These are phyloP conservation scores for Symbiodinium pilosum DNA, from an alignment of 73 alveolate genomes.

Conservation along the genomic window DNA sequence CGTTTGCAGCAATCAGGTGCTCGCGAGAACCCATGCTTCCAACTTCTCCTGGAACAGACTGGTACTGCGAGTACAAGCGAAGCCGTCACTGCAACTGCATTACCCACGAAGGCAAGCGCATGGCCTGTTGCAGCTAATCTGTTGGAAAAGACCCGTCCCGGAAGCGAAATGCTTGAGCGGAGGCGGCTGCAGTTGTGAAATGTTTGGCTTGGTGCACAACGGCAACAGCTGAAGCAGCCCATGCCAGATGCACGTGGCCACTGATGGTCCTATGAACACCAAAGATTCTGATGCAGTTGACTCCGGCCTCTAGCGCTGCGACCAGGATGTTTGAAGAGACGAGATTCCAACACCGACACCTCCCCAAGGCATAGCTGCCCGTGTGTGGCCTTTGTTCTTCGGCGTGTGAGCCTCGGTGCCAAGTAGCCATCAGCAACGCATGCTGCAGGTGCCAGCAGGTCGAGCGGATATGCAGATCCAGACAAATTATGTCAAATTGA, in stretches of 20 bases:
- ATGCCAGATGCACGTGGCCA: not conserved
- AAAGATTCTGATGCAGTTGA: not conserved
- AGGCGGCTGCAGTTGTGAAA: not conserved
- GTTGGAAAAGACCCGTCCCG: not conserved
- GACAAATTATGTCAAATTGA: no score
- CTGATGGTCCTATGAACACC: no score
- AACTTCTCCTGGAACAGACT: not conserved
- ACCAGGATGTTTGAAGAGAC: not conserved
- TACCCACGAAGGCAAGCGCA: no score
- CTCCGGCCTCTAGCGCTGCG: not conserved
- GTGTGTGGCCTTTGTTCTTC: slow-evolving; percentile 31
- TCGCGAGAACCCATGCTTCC: slow-evolving; percentile 41
- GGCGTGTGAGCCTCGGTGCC: not conserved
- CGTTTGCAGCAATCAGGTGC: slow-evolving; percentile 30
- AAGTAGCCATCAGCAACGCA: not conserved
- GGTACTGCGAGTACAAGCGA: no score
- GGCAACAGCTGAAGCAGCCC: not conserved
- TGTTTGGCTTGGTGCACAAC: no score
- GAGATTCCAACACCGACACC: slow-evolving; percentile 85
- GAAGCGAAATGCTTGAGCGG: not conserved
- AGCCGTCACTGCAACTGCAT: no score
- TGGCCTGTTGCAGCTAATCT: no score
- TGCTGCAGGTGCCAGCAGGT: no score
- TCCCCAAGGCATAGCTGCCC: slow-evolving; percentile 93
- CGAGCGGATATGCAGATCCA: no score